These are phyloP conservation scores for Phytophthora colocasiae DNA, from an alignment of 352 stramenopile genomes.

Conservation along the genomic window DNA sequence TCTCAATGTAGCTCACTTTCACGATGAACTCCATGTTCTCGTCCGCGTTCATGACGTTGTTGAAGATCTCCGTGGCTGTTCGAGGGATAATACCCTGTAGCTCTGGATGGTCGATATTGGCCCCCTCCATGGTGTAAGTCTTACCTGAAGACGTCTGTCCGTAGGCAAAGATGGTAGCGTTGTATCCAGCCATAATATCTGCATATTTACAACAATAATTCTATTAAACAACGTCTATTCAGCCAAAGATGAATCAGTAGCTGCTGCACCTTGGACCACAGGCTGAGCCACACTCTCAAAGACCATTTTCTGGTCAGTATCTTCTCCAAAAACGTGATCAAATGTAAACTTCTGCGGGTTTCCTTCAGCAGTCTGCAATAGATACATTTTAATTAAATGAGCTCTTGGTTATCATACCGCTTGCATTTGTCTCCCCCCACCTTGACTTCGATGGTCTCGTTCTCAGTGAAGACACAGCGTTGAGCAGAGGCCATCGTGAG, in stretches of 20 bases:
- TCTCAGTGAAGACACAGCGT: slow-evolving; percentile 59
- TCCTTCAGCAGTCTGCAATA: slow-evolving; percentile 57
- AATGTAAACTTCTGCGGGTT: slow-evolving; percentile 87
- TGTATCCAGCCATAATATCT: slow-evolving; percentile 93
- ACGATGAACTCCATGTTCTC: slow-evolving; percentile 94
- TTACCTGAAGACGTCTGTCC: slow-evolving; percentile 88
- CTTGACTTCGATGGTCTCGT: slow-evolving; percentile 75
- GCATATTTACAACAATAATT: slow-evolving; percentile 15
- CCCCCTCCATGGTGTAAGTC: slow-evolving; percentile 50
- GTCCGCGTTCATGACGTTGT: slow-evolving; percentile 85
- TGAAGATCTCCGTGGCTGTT: slow-evolving; percentile 90
- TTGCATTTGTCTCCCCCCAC: slow-evolving; percentile 15
- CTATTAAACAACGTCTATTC: slow-evolving; percentile 11
- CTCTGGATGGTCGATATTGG: slow-evolving; percentile 86
- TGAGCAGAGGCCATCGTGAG: slow-evolving; percentile 66
- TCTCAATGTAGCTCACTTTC: slow-evolving; percentile 95
- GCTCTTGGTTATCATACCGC: not conserved
- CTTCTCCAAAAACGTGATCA: slow-evolving; percentile 90
- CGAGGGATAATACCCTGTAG: slow-evolving; percentile 90
- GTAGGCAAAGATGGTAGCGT: slow-evolving; percentile 95
- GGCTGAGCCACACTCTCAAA: slow-evolving; percentile 90
- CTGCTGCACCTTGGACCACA: slow-evolving; percentile 81
- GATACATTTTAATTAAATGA: slow-evolving; percentile 3
- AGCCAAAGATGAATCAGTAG: slow-evolving; percentile 1
- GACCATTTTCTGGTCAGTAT: slow-evolving; percentile 83